phyloP scores from a whole-genome alignment of 2,329 filamentous ascomycete genomes.

The Neofusicoccum ribis region DNA sequence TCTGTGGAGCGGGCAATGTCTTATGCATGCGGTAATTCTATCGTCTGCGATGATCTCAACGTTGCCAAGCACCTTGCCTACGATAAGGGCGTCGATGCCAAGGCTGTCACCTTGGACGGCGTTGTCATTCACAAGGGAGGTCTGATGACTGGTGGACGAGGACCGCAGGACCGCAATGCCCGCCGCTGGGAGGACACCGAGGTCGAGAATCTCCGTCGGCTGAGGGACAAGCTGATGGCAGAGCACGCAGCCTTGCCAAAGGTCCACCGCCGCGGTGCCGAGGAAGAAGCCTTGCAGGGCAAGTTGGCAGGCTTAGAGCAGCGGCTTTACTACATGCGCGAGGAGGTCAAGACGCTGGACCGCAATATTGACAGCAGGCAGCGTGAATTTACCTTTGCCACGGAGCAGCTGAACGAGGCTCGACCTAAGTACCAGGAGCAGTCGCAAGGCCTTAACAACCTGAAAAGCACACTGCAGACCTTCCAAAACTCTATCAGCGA shows the following conservation, averaged over 20 bases:
- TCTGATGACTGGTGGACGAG: constrained; percentile 92
- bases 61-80: constrained; percentile 91
- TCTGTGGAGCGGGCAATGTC: constrained; percentile 88
- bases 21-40: constrained; percentile 90
- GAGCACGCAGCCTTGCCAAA: constrained; percentile 81
- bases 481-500: constrained; percentile 67
- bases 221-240: constrained; percentile 72
- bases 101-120: constrained; percentile 93
- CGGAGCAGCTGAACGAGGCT: constrained; percentile 71
- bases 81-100: constrained; percentile 79
- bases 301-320: constrained; percentile 80
- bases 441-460: constrained; percentile 64
- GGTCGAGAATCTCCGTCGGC: constrained; percentile 77
- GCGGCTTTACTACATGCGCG: constrained; percentile 67
- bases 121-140: constrained; percentile 95
- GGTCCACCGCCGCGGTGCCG: constrained; percentile 69
- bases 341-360: constrained; percentile 75
- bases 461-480: constrained; percentile 57
- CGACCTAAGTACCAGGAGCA: constrained; percentile 78
- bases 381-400: constrained; percentile 73
- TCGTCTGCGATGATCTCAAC: constrained; percentile 85
- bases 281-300: constrained; percentile 78
- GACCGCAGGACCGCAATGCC: constrained; percentile 70
- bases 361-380: constrained; percentile 83
- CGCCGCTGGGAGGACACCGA: constrained; percentile 88